phyloP scores from a whole-genome alignment of 2,329 filamentous ascomycete species.

The Nannizziopsis barbatae region DNA sequence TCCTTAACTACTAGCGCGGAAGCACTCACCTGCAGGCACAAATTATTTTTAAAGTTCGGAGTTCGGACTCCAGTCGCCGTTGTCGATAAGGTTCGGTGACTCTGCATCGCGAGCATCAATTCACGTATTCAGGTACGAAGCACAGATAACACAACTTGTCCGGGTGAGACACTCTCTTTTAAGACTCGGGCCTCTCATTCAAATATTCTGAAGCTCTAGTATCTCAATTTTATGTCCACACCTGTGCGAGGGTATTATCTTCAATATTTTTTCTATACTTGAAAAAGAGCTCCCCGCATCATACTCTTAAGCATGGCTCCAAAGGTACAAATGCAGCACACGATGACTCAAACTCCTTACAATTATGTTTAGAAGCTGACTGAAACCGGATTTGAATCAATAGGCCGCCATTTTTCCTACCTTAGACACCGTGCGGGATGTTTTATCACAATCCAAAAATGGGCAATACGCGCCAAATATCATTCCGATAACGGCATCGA shows the following conservation, averaged over 20 bases:
- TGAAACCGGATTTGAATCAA: conserved; percentile 8
- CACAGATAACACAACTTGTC: too few species aligned
- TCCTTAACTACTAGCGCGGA: too few species aligned
- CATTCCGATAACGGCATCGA: conserved; percentile 70
- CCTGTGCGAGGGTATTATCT: too few species aligned
- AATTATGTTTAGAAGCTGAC: neutral
- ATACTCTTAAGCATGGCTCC: conserved; percentile 8
- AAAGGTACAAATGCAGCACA: conserved; percentile 1
- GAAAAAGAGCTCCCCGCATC: neutral
- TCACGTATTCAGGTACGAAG: too few species aligned
- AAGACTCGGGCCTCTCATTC: neutral
- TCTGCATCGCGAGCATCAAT: too few species aligned
- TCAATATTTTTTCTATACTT: neutral
- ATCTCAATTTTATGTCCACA: too few species aligned
- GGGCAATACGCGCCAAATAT: conserved; percentile 58
- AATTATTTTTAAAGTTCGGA: too few species aligned
- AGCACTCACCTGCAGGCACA: too few species aligned
- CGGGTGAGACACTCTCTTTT: neutral
- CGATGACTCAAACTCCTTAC: neutral
- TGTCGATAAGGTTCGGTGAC: too few species aligned
- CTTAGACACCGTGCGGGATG: conserved; percentile 47
- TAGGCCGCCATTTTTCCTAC: conserved; percentile 48
- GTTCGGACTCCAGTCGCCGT: too few species aligned
- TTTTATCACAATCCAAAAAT: conserved; percentile 42
- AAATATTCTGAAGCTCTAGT: neutral